A percentile compares a stretch with the other conserved stretches of the same genome.
These are phyloP conservation scores for Megacollybia marginata DNA, from an alignment of 768 basidiomycete genomes.

Conservation along the genomic window DNA sequence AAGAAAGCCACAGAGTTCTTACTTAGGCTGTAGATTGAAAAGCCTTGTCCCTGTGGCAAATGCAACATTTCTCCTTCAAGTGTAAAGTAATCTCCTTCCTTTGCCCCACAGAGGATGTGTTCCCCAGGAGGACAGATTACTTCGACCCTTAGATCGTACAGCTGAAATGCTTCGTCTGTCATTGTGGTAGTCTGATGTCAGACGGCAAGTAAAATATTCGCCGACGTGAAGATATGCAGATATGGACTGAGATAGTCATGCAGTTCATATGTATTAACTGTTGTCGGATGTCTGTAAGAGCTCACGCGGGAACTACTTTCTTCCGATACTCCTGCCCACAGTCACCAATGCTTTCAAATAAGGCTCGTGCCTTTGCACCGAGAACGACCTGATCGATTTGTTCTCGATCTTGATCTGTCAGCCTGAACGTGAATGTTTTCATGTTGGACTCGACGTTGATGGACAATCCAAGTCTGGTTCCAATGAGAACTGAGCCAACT, in stretches of 20 bases:
- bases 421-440: slow-evolving; percentile 34
- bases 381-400: slow-evolving; percentile 39
- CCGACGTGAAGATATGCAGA: no score
- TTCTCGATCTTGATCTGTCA: slow-evolving; percentile 35
- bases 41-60: slow-evolving; percentile 54
- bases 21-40: slow-evolving; percentile 66
- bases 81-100: slow-evolving; percentile 53
- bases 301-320: no score
- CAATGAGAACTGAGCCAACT: slow-evolving; percentile 56
- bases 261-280: no score
- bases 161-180: slow-evolving; percentile 39
- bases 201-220: no score
- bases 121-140: slow-evolving; percentile 50
- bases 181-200: background rate
- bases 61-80: slow-evolving; percentile 58
- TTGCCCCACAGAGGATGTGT: slow-evolving; percentile 58
- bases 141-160: slow-evolving; percentile 62
- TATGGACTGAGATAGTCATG: no score
- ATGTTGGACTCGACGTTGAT: slow-evolving; percentile 49
- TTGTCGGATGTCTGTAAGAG: no score
- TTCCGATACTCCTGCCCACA: slow-evolving; percentile 47
- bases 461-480: slow-evolving; percentile 46
- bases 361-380: slow-evolving; percentile 34
- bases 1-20: slow-evolving; percentile 2
- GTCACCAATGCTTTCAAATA: slow-evolving; percentile 36